Percentiles rank a stretch among this genome's conserved stretches.
Evolutionary conservation across 2,329 filamentous ascomycete genomes (phyloP).

Genomic region (Penicillium griseofulvum): DNA sequence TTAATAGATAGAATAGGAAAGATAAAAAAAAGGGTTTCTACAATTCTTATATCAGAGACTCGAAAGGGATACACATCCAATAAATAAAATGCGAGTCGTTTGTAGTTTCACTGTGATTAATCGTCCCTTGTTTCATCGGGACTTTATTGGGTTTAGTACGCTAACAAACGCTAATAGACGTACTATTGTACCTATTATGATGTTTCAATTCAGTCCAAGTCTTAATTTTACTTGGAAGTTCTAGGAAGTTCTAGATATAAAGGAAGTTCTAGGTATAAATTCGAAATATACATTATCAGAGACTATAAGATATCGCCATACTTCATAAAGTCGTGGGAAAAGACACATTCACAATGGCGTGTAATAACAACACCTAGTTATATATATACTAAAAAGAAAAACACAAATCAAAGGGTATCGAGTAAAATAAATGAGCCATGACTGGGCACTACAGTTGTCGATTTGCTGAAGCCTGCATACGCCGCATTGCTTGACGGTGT

Average conservation of each 20-base stretch:
- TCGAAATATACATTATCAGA: conserved; percentile 3
- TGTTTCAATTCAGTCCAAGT: not conserved
- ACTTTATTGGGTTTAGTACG: conserved; percentile 7
- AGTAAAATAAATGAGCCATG: not conserved
- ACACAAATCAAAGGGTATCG: conserved; percentile 15
- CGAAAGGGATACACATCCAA: not conserved
- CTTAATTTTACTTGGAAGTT: not conserved
- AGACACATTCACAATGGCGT: not conserved
- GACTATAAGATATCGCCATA: conserved; percentile 1
- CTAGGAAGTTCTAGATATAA: too few relatives aligned
- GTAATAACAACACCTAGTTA: not conserved
- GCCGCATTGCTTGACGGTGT: conserved; percentile 75
- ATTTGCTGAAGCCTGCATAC: conserved; percentile 67
- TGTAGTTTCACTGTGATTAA: conserved; percentile 18
- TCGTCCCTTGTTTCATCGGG: conserved; percentile 24
- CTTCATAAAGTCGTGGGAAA: conserved; percentile 1
- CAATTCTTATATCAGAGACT: not conserved
- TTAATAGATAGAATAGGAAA: not conserved
- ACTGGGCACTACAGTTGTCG: conserved; percentile 23
- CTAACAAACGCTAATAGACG: conserved; percentile 6
- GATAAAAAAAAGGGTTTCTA: not conserved
- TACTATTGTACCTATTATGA: not conserved
- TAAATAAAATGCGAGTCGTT: not conserved
- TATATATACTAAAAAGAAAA: conserved; percentile 3
- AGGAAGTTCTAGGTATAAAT: not conserved